Conservation (phyloP, 2,329 filamentous ascomycete species). For the Aureobasidium sp. region DNA sequence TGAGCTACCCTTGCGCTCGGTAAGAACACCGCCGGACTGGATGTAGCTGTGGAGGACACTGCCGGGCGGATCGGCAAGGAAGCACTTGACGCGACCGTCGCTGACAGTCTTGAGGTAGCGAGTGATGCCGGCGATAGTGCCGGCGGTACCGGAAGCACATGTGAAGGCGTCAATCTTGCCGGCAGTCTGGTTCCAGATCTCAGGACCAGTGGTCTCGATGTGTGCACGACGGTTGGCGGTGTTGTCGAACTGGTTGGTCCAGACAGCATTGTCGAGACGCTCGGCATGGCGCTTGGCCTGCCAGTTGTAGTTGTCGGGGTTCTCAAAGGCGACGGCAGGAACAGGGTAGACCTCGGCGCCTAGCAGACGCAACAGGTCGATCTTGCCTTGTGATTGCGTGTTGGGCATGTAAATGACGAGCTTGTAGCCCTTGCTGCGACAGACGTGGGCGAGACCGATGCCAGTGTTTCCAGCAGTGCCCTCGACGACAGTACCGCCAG, state of each 20-base stretch:
- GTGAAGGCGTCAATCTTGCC: constrained; percentile 91
- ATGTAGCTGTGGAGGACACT: constrained; percentile 92
- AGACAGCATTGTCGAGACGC: constrained; percentile 76
- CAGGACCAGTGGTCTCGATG: constrained; percentile 92
- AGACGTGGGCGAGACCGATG: constrained; percentile 95
- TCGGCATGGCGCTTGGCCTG: constrained; percentile 90
- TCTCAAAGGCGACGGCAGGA: constrained; percentile 89
- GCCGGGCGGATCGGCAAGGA: constrained; percentile 88
- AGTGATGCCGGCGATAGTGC: constrained; percentile 83
- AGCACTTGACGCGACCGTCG: constrained; percentile 72
- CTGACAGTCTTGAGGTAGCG: constrained; percentile 81
- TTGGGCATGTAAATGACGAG: constrained; percentile 99
- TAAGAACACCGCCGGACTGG: constrained; percentile 70
- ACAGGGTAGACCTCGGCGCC: constrained; percentile 95
- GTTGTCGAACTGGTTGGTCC: constrained; percentile 99
- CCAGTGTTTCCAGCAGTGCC: constrained; percentile 97
- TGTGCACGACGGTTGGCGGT: constrained; percentile 87
- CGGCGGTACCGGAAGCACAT: constrained; percentile 87
- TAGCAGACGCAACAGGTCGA: constrained; percentile 82
- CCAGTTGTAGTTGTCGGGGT: constrained; percentile 96
- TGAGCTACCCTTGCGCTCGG: constrained; percentile 74
- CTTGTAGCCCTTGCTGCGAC: constrained; percentile 82
- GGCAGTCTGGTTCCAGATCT: constrained; percentile 89
- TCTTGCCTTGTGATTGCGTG: constrained; percentile 96
- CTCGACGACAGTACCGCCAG: constrained; percentile 92